Percentiles rank a stretch among this genome's conserved stretches.
phyloP scores from a whole-genome alignment of 1,284 basidiomycete species.

The Dichomitus squalens region DNA sequence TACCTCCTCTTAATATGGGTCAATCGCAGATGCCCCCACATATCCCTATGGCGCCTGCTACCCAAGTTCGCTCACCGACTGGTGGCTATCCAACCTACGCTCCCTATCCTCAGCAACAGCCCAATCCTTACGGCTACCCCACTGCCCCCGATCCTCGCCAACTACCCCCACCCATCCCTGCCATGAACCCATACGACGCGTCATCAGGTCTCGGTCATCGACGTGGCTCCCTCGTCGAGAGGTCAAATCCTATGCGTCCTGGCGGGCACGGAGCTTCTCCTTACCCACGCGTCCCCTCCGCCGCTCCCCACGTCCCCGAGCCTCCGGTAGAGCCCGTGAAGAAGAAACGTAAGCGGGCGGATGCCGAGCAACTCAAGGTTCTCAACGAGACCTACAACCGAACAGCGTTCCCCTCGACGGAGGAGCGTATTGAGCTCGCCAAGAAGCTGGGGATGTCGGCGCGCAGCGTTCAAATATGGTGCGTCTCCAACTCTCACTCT shows the following conservation, averaged over 20 bases:
- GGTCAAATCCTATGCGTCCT: slow-evolving; percentile 31
- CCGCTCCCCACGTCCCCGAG: slow-evolving; percentile 28
- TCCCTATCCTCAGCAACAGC: slow-evolving; percentile 28
- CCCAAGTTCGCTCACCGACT: slow-evolving; percentile 31
- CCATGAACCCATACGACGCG: slow-evolving; percentile 30
- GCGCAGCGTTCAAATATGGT: slow-evolving; percentile 86
- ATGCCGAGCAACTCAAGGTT: slow-evolving; percentile 75
- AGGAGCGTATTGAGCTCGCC: slow-evolving; percentile 77
- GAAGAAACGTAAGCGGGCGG: slow-evolving; percentile 85
- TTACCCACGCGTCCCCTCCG: slow-evolving; percentile 42
- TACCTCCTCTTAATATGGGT: slow-evolving; percentile 49
- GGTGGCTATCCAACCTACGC: slow-evolving; percentile 28
- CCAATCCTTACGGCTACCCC: slow-evolving; percentile 26
- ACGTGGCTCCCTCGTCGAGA: slow-evolving; percentile 34
- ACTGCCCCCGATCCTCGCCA: slow-evolving; percentile 31
- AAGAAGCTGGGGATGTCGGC: slow-evolving; percentile 80
- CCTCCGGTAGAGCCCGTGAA: slow-evolving; percentile 64
- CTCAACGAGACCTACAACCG: slow-evolving; percentile 78
- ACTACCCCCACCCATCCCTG: slow-evolving; percentile 34
- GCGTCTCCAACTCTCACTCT: slow-evolving; percentile 27
- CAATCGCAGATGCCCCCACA: slow-evolving; percentile 30
- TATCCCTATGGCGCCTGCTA: slow-evolving; percentile 25
- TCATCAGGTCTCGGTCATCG: slow-evolving; percentile 31
- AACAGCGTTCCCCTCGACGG: slow-evolving; percentile 83
- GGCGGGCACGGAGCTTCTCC: slow-evolving; percentile 39